Evolutionary conservation across 192 early-diverging fungal genomes (phyloP), one percentile per base, ranked within the genome.

Genomic region (Rhizophagus prolifer): DNA sequence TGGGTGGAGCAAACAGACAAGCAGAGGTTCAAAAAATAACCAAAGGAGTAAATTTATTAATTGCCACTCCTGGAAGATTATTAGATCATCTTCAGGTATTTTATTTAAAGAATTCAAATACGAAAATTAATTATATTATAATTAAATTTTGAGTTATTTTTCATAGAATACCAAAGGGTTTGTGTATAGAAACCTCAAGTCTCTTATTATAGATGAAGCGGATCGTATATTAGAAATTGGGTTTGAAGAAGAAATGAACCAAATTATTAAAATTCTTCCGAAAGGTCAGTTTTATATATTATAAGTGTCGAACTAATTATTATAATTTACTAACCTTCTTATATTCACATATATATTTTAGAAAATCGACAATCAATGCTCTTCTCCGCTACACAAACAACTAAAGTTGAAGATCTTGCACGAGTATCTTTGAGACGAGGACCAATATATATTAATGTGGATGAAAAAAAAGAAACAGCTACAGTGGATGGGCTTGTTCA

Each of bases 361-460:
- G 84, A 87, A 79, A 94, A 93, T 74, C 96, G 98, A 73, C 98
- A 99, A 82, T 93, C 96, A 34, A 94, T 98, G 96, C 88, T 99
- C 58, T 99, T 99, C 81, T 99, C 98, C 34, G 98, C 98, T 34
- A 99, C 98, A 12, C 96, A 98, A 83, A 98, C 98, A 2, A 98
- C 97, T 61, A 98, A 98, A 86, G 97, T 99, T 70, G 92, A 93
- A 77, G 98, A 98, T 82, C 88, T 99, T 21, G 98, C 97, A 30
- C 91, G 98, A 73, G 95, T 99, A n/a, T 98, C 98, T 47, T 86
- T 99, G 58, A 95, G 95, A 84, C 92, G 95, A 78, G 92, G 95
- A 30, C 98, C 98, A 21, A 82, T 99, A 61, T 99, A 99, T 86
- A 97, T 99, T 86, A 99, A 99, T 78, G 98, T 99, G 7, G 95